Conservation (phyloP, 805 yeast species). For the Ogataea neopini region DNA sequence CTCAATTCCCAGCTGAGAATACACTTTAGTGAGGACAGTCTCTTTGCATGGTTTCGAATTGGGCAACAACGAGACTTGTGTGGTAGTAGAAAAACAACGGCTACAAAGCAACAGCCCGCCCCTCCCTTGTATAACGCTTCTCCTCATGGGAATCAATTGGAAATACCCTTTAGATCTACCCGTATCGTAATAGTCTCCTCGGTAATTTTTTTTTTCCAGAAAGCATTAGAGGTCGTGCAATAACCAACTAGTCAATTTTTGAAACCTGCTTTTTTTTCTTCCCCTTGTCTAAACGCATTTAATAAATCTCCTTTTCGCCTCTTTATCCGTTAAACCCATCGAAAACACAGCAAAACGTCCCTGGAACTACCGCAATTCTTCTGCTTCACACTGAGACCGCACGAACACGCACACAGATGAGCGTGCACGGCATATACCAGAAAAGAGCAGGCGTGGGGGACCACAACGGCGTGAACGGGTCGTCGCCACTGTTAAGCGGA, state of each 20-base stretch:
- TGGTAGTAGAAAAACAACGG: too few relatives aligned
- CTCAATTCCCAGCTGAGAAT: neutral
- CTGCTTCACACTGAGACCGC: neutral
- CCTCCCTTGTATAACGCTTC: too few relatives aligned
- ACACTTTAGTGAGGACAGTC: neutral
- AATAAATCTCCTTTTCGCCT: neutral
- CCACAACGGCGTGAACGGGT: conserved; percentile 1
- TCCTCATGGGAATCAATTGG: too few relatives aligned
- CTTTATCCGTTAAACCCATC: neutral
- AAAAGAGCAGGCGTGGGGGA: conserved; percentile 7
- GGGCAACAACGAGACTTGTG: neutral
- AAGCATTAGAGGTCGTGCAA: neutral
- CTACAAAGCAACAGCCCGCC: too few relatives aligned
- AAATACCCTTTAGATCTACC: too few relatives aligned
- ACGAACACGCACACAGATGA: conserved; percentile 5
- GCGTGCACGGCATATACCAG: conserved; percentile 7
- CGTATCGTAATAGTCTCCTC: too few relatives aligned
- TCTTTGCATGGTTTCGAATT: neutral
- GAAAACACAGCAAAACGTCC: neutral
- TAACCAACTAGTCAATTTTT: neutral
- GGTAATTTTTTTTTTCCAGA: too few relatives aligned
- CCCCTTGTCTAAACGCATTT: neutral
- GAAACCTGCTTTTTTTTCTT: neutral
- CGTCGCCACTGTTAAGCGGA: conserved; percentile 6
- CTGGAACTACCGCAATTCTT: neutral